phyloP scores from a whole-genome alignment of 306 rosid species.

The Potentilla sterilis region DNA sequence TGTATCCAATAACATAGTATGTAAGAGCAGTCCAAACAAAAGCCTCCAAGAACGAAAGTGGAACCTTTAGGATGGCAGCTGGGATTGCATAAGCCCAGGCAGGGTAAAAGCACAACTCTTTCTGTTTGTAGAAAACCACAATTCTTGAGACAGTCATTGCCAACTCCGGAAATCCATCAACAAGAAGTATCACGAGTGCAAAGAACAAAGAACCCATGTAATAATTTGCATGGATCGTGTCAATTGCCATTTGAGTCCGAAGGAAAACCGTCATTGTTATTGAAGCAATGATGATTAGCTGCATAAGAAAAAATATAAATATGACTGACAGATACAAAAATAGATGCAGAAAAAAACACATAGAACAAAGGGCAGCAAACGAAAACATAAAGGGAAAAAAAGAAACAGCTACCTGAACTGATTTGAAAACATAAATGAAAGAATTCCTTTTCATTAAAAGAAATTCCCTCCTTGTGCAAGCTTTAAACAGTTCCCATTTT shows the following conservation, averaged over 20 bases:
- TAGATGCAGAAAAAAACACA: background rate
- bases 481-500: conserved; percentile 60
- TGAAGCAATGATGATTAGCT: conserved; percentile 62
- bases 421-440: conserved; percentile 67
- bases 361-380: background rate
- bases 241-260: conserved; percentile 51
- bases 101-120: conserved; percentile 40
- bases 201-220: conserved; percentile 70
- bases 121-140: conserved; percentile 32
- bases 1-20: conserved; percentile 43
- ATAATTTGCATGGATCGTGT: conserved; percentile 48
- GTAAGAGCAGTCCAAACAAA: conserved; percentile 38
- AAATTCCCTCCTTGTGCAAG: conserved; percentile 67
- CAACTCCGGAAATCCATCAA: conserved; percentile 80
- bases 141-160: conserved; percentile 63
- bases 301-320: conserved; percentile 19
- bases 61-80: conserved; percentile 35
- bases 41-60: conserved; percentile 37
- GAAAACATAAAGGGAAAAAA: background rate
- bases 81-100: conserved; percentile 49
- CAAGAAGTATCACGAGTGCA: conserved; percentile 60
- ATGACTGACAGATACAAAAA: background rate
- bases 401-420: conserved; percentile 50
- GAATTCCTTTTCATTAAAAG: conserved; percentile 77
- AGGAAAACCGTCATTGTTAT: conserved; percentile 77